Conservation (phyloP, 768 basidiomycete species). For the Paxillus ammoniavirescens region DNA sequence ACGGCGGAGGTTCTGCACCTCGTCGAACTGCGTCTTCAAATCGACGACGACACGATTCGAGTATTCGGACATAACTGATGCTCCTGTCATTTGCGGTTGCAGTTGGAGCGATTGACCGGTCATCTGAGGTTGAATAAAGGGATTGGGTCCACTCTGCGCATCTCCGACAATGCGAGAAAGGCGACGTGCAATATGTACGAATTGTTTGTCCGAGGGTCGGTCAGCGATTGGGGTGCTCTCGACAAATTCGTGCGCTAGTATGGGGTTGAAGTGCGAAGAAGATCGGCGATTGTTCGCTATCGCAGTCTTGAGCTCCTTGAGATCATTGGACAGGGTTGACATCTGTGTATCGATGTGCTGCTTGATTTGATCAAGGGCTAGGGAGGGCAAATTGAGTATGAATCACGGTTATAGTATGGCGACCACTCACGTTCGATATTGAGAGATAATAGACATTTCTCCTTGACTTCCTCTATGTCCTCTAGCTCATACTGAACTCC, state of each 20-base stretch:
- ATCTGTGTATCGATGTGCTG: constrained; percentile 96
- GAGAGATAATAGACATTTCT: constrained; percentile 83
- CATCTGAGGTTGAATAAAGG: constrained; percentile 53
- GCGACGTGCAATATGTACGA: constrained; percentile 69
- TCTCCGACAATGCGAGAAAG: constrained; percentile 68
- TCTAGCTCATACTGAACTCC: constrained; percentile 96
- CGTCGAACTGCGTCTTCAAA: constrained; percentile 90
- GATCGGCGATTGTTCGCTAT: constrained; percentile 58
- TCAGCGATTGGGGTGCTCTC: constrained; percentile 64
- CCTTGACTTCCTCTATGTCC: constrained; percentile 88
- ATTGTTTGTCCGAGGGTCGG: constrained; percentile 75
- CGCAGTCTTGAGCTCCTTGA: constrained; percentile 79
- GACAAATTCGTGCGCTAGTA: constrained; percentile 53
- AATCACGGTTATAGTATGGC: constrained; percentile 2
- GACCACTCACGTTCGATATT: constrained; percentile 90
- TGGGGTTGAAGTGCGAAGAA: constrained; percentile 45
- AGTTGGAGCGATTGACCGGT: constrained; percentile 61
- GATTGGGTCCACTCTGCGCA: constrained; percentile 29
- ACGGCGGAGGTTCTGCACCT: constrained; percentile 89
- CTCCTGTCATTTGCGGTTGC: constrained; percentile 71
- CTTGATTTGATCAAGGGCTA: constrained; percentile 97
- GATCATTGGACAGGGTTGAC: constrained; percentile 76
- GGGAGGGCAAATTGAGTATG: constrained; percentile 7
- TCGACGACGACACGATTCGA: constrained; percentile 73
- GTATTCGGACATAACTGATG: constrained; percentile 71